phyloP scores from a whole-genome alignment of 768 basidiomycete genomes.

The Dentipellis fragilis region DNA sequence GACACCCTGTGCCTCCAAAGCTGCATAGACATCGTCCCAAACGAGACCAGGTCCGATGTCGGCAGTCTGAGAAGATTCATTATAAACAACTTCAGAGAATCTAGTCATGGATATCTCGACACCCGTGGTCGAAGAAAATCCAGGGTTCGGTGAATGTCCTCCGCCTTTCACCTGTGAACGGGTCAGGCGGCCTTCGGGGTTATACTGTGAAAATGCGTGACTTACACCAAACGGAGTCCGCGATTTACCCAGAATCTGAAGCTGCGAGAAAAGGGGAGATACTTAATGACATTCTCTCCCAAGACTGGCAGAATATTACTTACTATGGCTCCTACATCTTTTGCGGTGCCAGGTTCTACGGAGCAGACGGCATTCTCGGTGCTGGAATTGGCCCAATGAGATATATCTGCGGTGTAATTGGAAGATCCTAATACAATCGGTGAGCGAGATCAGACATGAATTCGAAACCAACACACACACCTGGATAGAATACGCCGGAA shows the following conservation, averaged over 20 bases:
- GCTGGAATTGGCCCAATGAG: not conserved
- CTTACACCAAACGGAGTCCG: slow-evolving; percentile 1
- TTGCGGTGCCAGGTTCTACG: not conserved
- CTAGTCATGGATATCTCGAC: slow-evolving; percentile 47
- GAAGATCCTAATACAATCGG: not conserved
- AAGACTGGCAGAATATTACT: not conserved
- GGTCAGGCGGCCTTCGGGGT: not conserved
- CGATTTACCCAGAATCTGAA: not conserved
- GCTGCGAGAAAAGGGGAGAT: not conserved
- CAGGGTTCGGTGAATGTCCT: slow-evolving; percentile 44
- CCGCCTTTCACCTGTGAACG: slow-evolving; percentile 47
- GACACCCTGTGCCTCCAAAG: slow-evolving; percentile 7
- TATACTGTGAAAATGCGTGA: not conserved
- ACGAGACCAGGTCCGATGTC: slow-evolving; percentile 12
- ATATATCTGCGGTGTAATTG: not conserved
- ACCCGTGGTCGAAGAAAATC: slow-evolving; percentile 51
- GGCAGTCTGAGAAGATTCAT: slow-evolving; percentile 4
- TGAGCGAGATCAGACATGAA: not conserved
- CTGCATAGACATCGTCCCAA: slow-evolving; percentile 17
- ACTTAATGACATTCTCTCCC: not conserved
- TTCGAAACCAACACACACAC: not conserved
- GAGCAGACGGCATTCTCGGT: not conserved
- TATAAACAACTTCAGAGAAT: slow-evolving; percentile 25
- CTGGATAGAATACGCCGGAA: not conserved
- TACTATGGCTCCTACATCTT: not conserved